Conservation (phyloP, 2,329 filamentous ascomycete genomes). For the Passalora sequoiae region DNA sequence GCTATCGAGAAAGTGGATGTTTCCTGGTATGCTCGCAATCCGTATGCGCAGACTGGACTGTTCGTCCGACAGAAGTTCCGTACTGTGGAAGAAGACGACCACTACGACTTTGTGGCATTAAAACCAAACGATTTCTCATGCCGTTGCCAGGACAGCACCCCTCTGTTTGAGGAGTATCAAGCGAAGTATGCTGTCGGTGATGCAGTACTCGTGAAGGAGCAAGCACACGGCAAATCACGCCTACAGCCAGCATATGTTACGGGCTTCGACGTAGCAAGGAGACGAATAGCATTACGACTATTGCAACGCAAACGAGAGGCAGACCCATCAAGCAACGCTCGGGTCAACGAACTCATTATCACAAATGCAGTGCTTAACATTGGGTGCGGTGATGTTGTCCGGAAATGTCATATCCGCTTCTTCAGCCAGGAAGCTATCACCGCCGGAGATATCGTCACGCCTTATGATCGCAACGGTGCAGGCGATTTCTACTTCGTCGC, state of each 20-base stretch:
- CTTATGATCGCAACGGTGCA: constrained; percentile 61
- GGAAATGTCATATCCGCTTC: constrained; percentile 60
- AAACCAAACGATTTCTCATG: constrained; percentile 47
- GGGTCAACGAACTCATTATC: constrained; percentile 57
- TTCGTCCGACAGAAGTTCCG: constrained; percentile 69
- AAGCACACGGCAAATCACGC: constrained; percentile 25
- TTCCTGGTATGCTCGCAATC: constrained; percentile 51
- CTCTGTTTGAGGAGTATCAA: constrained; percentile 16
- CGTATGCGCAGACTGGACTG: constrained; percentile 46
- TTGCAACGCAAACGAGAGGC: constrained; percentile 8
- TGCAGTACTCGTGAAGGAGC: constrained; percentile 50
- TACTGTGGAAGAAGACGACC: constrained; percentile 41
- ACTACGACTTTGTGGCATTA: constrained; percentile 58
- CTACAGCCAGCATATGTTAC: constrained; percentile 61
- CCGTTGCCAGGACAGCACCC: constrained; percentile 29
- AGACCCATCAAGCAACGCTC: constrained; percentile 19
- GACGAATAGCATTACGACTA: constrained; percentile 15
- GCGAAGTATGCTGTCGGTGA: constrained; percentile 50
- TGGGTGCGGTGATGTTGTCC: constrained; percentile 41
- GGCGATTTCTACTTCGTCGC: constrained; percentile 57
- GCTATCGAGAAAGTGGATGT: constrained; percentile 56
- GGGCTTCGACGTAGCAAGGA: constrained; percentile 35
- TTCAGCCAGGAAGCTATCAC: constrained; percentile 18
- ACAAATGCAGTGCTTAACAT: constrained; percentile 42
- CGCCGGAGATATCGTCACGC: constrained; percentile 48